phyloP scores from a whole-genome alignment of 257 asterid genomes.

The Fraxinus americana region DNA sequence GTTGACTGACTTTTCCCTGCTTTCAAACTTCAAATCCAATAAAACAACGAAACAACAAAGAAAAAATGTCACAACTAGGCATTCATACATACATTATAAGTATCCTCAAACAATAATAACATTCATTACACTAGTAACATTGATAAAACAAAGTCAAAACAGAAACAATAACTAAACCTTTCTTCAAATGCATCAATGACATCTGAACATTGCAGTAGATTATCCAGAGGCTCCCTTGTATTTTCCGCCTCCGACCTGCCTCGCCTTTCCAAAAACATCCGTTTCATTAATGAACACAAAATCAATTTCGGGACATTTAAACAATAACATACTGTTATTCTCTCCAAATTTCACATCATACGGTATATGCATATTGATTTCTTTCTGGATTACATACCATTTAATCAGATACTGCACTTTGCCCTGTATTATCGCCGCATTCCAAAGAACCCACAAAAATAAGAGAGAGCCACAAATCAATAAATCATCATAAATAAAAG shows the following conservation, averaged over 20 bases:
- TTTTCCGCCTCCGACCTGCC: slow-evolving; percentile 88
- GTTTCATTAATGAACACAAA: slow-evolving; percentile 26
- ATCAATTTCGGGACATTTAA: slow-evolving; percentile 6
- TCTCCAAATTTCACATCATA: slow-evolving; percentile 1
- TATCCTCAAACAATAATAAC: not conserved
- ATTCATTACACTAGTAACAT: slow-evolving; percentile 5
- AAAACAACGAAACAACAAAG: slow-evolving; percentile 22
- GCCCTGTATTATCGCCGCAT: slow-evolving; percentile 63
- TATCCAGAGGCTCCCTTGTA: slow-evolving; percentile 91
- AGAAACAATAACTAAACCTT: slow-evolving; percentile 47
- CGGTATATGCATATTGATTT: not conserved
- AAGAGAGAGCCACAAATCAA: slow-evolving; percentile 21
- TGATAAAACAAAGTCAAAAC: slow-evolving; percentile 13
- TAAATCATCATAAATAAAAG: slow-evolving; percentile 5
- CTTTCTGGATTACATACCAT: slow-evolving; percentile 51
- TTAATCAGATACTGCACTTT: slow-evolving; percentile 77
- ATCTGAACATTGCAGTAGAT: slow-evolving; percentile 64
- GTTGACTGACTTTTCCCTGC: slow-evolving; percentile 54
- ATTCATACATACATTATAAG: slow-evolving; percentile 4
- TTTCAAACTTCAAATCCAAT: slow-evolving; percentile 48
- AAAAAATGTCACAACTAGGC: slow-evolving; percentile 23
- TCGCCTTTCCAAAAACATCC: slow-evolving; percentile 57
- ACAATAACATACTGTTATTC: not conserved
- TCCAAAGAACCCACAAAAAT: slow-evolving; percentile 32
- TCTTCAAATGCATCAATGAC: slow-evolving; percentile 76